Percentiles rank a stretch among this genome's conserved stretches.
Conservation (phyloP, 345 rosid species). For the Linum lewisii region DNA sequence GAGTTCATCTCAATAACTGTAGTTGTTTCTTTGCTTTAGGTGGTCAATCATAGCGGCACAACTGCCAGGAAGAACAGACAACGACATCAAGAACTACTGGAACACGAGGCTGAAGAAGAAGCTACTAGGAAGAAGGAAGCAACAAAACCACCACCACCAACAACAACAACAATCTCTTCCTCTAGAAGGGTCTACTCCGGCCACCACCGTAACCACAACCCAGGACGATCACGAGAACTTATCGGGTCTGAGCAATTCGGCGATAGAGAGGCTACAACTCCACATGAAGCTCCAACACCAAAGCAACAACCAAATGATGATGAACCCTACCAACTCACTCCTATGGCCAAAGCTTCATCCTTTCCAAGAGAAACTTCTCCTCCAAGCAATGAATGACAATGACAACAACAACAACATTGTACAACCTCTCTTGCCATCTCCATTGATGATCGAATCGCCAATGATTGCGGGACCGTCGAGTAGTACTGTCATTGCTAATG, state of each 20-base stretch:
- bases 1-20: conserved; percentile 8
- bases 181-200: not conserved
- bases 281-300: conserved; percentile 87
- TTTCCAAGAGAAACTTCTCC: conserved; percentile 33
- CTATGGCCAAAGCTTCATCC: conserved; percentile 78
- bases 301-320: conserved; percentile 36
- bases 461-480: conserved; percentile 11
- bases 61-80: conserved; percentile 96
- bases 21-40: conserved; percentile 28
- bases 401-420: not conserved
- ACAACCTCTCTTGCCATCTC: conserved; percentile 13
- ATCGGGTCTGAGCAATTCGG: conserved; percentile 56
- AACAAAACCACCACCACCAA: conserved; percentile 22
- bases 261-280: conserved; percentile 82
- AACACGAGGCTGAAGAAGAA: conserved; percentile 96
- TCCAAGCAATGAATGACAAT: conserved; percentile 28
- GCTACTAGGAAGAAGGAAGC: conserved; percentile 72
- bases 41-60: conserved; percentile 99
- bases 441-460: conserved; percentile 1
- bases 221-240: conserved; percentile 14
- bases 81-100: conserved; percentile 96
- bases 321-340: too few species aligned
- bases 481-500: conserved; percentile 13
- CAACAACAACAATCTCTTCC: conserved; percentile 2
- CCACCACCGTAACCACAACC: conserved; percentile 11